Evolutionary conservation across 2,329 filamentous ascomycete species (phyloP).

Genomic region (Phyllosticta paracitricarpa): DNA sequence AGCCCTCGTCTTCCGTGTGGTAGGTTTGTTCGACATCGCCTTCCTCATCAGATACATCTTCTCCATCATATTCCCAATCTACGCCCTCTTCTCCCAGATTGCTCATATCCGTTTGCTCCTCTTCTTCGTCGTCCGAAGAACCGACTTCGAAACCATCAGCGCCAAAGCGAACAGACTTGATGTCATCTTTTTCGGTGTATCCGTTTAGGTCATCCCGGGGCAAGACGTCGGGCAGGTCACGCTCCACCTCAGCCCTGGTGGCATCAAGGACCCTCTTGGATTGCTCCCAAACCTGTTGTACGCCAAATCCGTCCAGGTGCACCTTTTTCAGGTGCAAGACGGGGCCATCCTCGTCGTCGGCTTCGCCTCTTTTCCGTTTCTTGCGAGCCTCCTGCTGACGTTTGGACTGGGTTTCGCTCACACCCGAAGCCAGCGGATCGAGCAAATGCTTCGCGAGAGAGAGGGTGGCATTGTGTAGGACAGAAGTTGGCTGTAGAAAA

Average conservation of each 20-base stretch:
- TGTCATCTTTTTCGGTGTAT: constrained; percentile 14
- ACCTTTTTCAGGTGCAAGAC: constrained; percentile 71
- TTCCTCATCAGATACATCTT: constrained; percentile 24
- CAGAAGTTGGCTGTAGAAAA: constrained; percentile 64
- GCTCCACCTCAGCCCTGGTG: constrained; percentile 45
- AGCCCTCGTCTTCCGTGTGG: constrained; percentile 18
- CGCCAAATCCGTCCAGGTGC: constrained; percentile 77
- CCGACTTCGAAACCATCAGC: constrained; percentile 33
- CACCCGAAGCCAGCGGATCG: constrained; percentile 63
- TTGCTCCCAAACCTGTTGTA: constrained; percentile 90
- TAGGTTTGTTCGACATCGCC: constrained; percentile 27
- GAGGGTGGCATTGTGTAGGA: constrained; percentile 60
- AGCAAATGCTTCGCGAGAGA: constrained; percentile 70
- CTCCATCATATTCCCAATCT: constrained; percentile 19
- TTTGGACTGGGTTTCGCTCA: constrained; percentile 62
- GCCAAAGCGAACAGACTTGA: constrained; percentile 28
- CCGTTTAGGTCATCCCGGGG: constrained; percentile 23
- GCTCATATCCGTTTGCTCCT: constrained; percentile 12
- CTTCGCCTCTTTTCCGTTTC: constrained; percentile 63
- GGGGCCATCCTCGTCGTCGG: constrained; percentile 34
- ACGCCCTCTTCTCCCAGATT: constrained; percentile 15
- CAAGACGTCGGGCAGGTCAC: constrained; percentile 30
- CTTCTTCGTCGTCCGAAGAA: constrained; percentile 21
- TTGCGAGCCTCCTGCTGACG: constrained; percentile 57
- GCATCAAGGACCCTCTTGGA: constrained; percentile 71